Percentiles rank a stretch among this genome's conserved stretches.
Conservation (phyloP, 495 filamentous ascomycete genomes). For the Xylaria bambusicola region DNA sequence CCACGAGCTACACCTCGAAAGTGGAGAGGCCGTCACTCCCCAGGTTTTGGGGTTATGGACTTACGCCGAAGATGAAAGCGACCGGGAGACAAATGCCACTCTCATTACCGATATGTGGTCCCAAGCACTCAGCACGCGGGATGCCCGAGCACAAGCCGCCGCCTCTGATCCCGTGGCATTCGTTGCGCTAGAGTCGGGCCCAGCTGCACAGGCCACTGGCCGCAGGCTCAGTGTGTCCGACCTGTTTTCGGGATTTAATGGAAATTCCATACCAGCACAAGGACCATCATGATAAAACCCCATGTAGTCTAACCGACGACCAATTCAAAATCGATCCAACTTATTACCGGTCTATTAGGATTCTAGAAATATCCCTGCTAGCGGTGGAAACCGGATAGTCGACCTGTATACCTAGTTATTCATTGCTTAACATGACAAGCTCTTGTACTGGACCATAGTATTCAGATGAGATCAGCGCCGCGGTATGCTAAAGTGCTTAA, state of each 20-base stretch:
- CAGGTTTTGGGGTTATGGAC: slow-evolving; percentile 49
- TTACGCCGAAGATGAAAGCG: slow-evolving; percentile 40
- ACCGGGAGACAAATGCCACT: slow-evolving; percentile 30
- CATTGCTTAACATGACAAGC: too few species aligned
- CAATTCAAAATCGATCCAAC: background rate
- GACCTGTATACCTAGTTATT: too few species aligned
- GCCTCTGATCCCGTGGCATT: slow-evolving; percentile 6
- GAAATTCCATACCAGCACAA: background rate
- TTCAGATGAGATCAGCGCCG: too few species aligned
- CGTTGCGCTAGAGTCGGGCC: background rate
- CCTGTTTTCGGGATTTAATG: slow-evolving; percentile 22
- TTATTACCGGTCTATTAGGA: too few species aligned
- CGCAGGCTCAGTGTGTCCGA: slow-evolving; percentile 30
- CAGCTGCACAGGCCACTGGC: slow-evolving; percentile 18
- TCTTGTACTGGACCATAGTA: too few species aligned
- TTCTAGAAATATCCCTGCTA: too few species aligned
- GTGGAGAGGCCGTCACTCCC: slow-evolving; percentile 31
- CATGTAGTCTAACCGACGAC: too few species aligned
- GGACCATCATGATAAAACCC: background rate
- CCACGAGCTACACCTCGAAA: slow-evolving; percentile 26
- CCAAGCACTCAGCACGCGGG: slow-evolving; percentile 26
- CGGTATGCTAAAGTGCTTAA: too few species aligned
- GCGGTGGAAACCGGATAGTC: too few species aligned
- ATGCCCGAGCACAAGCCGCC: slow-evolving; percentile 15
- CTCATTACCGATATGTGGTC: slow-evolving; percentile 45